Evolutionary conservation across 2,329 filamentous ascomycete species (phyloP).

Genomic region (Coccinonectria pachysandricola): DNA sequence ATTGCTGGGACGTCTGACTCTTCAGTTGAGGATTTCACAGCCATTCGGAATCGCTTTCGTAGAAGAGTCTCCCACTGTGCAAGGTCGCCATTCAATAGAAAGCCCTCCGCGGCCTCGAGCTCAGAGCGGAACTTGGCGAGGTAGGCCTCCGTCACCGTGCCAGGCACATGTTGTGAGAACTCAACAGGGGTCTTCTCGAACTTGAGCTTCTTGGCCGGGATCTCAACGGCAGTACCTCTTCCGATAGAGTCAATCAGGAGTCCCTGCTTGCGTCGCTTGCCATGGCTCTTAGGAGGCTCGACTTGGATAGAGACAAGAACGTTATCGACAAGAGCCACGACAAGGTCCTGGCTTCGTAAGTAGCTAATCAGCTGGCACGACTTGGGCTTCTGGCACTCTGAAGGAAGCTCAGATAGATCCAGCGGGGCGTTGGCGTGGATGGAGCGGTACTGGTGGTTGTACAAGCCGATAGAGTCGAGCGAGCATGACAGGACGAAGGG

Average conservation of each 20-base stretch:
- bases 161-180: constrained; percentile 32
- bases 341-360: constrained; percentile 55
- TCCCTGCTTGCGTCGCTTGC: constrained; percentile 47
- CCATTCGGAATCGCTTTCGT: constrained; percentile 38
- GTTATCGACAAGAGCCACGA: constrained; percentile 52
- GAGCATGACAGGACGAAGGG: constrained; percentile 57
- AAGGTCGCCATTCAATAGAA: constrained; percentile 36
- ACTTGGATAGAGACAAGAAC: constrained; percentile 59
- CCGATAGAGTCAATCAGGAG: constrained; percentile 66
- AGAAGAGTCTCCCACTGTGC: constrained; percentile 40
- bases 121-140: constrained; percentile 35
- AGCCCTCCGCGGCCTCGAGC: constrained; percentile 35
- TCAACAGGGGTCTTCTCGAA: constrained; percentile 21
- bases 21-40: constrained; percentile 16
- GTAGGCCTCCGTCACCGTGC: constrained; percentile 41
- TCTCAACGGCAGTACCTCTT: constrained; percentile 41
- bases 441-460: constrained; percentile 59
- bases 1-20: constrained; percentile 10
- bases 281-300: constrained; percentile 48
- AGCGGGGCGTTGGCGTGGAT: constrained; percentile 41
- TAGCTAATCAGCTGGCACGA: constrained; percentile 45
- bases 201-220: constrained; percentile 24
- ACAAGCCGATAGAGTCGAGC: constrained; percentile 44
- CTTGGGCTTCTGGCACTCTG: constrained; percentile 24
- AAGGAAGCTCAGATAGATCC: constrained; percentile 31